phyloP scores from a whole-genome alignment of 2,329 filamentous ascomycete genomes.

The Leptodontidium sp. region DNA sequence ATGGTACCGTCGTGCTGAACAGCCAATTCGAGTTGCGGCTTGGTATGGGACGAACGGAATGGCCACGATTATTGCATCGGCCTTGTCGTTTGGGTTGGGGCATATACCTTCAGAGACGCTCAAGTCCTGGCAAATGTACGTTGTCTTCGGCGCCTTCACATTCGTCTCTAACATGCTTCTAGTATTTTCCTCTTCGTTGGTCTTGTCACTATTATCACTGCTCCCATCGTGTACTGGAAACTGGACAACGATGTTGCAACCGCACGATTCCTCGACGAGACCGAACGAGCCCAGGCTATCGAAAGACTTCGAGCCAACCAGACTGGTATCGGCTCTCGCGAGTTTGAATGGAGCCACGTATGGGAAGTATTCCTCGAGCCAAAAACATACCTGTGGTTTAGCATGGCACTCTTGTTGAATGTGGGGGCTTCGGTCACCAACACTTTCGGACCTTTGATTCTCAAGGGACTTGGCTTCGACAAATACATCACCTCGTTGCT shows the following conservation, averaged over 20 bases:
- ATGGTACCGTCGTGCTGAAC: slow-evolving; percentile 50
- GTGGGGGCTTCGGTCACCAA: slow-evolving; percentile 70
- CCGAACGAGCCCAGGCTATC: slow-evolving; percentile 72
- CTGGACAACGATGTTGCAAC: slow-evolving; percentile 63
- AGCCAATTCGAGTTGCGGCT: slow-evolving; percentile 48
- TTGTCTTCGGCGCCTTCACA: slow-evolving; percentile 52
- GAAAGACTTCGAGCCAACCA: slow-evolving; percentile 78
- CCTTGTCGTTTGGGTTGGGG: slow-evolving; percentile 46
- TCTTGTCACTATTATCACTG: slow-evolving; percentile 64
- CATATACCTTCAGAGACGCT: slow-evolving; percentile 56
- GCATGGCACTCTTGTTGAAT: slow-evolving; percentile 68
- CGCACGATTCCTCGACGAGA: slow-evolving; percentile 65
- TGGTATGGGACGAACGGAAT: slow-evolving; percentile 48
- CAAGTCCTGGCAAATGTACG: slow-evolving; percentile 45
- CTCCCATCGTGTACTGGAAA: slow-evolving; percentile 65
- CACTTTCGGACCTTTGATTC: slow-evolving; percentile 70
- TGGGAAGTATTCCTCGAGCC: slow-evolving; percentile 57
- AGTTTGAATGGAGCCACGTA: slow-evolving; percentile 74
- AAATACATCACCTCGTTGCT: slow-evolving; percentile 65
- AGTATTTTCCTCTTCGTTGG: slow-evolving; percentile 74
- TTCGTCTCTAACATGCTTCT: slow-evolving; percentile 54
- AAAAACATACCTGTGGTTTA: slow-evolving; percentile 67
- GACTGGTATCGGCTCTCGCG: slow-evolving; percentile 75
- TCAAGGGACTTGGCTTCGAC: slow-evolving; percentile 67
- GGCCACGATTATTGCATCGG: slow-evolving; percentile 44